These are phyloP conservation scores for Dovyalis caffra DNA, from an alignment of 345 rosid species.

Conservation along the genomic window DNA sequence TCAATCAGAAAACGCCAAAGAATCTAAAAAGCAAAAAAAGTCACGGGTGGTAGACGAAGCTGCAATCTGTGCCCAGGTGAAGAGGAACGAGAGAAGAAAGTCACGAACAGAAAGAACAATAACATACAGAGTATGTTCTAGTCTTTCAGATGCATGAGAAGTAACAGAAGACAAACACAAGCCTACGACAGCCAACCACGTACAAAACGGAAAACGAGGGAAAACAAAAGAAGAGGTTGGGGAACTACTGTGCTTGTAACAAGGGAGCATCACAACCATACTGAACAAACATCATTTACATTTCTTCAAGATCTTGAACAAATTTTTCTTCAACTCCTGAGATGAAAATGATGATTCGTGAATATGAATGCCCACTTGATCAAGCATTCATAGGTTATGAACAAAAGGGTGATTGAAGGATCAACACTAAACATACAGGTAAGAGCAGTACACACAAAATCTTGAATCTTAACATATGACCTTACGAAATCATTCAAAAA, in stretches of 20 bases:
- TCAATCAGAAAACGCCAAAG: neutral
- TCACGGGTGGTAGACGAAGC: neutral
- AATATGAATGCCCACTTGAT: neutral
- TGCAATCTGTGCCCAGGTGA: neutral
- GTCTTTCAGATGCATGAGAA: neutral
- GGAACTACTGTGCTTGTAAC: neutral
- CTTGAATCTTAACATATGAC: neutral
- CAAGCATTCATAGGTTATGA: neutral
- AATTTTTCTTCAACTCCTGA: neutral
- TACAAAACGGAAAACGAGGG: neutral
- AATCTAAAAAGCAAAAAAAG: neutral
- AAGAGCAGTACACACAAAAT: neutral
- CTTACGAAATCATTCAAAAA: neutral
- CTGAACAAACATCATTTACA: neutral
- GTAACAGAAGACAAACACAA: neutral
- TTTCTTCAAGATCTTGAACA: neutral
- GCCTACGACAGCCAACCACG: neutral
- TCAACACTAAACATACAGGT: neutral
- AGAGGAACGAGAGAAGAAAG: neutral
- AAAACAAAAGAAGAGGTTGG: neutral
- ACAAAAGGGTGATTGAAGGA: neutral
- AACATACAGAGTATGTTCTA: neutral
- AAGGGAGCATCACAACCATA: neutral
- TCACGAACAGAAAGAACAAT: neutral
- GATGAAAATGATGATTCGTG: neutral